A percentile compares a stretch with the other conserved stretches of the same genome.
These are phyloP conservation scores for Panaeolus papilionaceus DNA, from an alignment of 768 basidiomycete genomes.

Conservation along the genomic window DNA sequence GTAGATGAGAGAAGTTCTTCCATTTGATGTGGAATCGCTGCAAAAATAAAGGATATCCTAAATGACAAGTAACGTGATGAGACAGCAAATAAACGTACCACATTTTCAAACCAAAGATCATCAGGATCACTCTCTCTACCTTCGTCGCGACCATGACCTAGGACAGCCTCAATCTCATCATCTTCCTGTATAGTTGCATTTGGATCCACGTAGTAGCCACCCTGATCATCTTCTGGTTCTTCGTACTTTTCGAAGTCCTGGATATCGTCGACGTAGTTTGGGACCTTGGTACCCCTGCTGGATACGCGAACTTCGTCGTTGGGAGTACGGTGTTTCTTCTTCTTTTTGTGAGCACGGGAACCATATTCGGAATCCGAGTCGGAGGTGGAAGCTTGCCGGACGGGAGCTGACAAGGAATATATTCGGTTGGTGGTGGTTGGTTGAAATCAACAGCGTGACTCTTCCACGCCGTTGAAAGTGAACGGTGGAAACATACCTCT, in stretches of 20 bases:
- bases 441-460: constrained; percentile 5
- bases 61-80: constrained; percentile 21
- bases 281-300: constrained; percentile 76
- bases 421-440: constrained; percentile 25
- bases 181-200: constrained; percentile 63
- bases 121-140: constrained; percentile 75
- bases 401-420: constrained; percentile 41
- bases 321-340: constrained; percentile 66
- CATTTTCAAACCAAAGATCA: constrained; percentile 87
- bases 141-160: constrained; percentile 87
- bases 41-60: constrained; percentile 25
- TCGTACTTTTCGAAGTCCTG: constrained; percentile 79
- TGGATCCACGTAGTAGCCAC: constrained; percentile 62
- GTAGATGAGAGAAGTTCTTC: constrained; percentile 97
- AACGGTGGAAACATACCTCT: constrained; percentile 52
- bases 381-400: constrained; percentile 63
- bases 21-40: constrained; percentile 99
- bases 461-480: background rate
- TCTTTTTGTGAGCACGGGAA: constrained; percentile 81
- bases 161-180: constrained; percentile 92
- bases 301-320: constrained; percentile 81
- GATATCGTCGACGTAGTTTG: constrained; percentile 85
- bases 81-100: constrained; percentile 54
- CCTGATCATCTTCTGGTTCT: constrained; percentile 65
- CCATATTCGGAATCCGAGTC: constrained; percentile 92